A percentile compares a stretch with the other conserved stretches of the same genome.
These are phyloP conservation scores for Cucurbita ficifolia DNA, from an alignment of 306 rosid species.

Conservation along the genomic window DNA sequence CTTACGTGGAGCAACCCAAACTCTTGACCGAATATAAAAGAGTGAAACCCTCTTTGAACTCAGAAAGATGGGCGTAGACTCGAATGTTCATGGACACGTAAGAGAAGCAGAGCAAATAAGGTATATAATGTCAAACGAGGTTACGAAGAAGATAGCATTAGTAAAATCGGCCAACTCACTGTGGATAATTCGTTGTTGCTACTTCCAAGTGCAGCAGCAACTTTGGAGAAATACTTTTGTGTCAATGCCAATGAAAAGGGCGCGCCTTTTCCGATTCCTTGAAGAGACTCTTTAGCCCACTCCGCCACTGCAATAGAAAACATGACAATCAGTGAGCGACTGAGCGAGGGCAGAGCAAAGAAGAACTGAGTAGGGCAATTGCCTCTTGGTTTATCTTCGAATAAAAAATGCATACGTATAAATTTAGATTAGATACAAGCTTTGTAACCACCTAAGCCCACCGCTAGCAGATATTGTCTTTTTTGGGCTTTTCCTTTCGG, in stretches of 20 bases:
- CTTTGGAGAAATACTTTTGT: constrained; percentile 54
- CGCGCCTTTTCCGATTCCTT: constrained; percentile 80
- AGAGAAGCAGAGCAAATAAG: too few species aligned
- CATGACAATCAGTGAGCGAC: neutral
- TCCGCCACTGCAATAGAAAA: constrained; percentile 45
- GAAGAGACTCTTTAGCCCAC: constrained; percentile 95
- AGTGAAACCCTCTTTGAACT: too few species aligned
- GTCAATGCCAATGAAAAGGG: constrained; percentile 90
- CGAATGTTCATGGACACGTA: too few species aligned
- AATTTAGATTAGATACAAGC: neutral
- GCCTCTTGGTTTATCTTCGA: neutral
- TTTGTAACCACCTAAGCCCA: too few species aligned
- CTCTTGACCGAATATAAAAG: too few species aligned
- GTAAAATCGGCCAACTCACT: constrained; percentile 25
- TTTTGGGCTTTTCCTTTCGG: too few species aligned
- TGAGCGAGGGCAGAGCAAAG: neutral
- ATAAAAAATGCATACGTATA: neutral
- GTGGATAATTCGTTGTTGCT: constrained; percentile 41
- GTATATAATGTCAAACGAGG: too few species aligned
- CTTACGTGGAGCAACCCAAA: too few species aligned
- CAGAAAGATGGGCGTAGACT: too few species aligned
- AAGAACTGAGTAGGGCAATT: neutral
- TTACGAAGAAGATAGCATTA: too few species aligned
- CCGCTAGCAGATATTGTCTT: too few species aligned
- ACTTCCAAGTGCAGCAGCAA: constrained; percentile 57